Evolutionary conservation across 2,329 filamentous ascomycete genomes (phyloP), one percentile per base, ranked within the genome.

Genomic region (Calonectria pseudoreteaudii): DNA sequence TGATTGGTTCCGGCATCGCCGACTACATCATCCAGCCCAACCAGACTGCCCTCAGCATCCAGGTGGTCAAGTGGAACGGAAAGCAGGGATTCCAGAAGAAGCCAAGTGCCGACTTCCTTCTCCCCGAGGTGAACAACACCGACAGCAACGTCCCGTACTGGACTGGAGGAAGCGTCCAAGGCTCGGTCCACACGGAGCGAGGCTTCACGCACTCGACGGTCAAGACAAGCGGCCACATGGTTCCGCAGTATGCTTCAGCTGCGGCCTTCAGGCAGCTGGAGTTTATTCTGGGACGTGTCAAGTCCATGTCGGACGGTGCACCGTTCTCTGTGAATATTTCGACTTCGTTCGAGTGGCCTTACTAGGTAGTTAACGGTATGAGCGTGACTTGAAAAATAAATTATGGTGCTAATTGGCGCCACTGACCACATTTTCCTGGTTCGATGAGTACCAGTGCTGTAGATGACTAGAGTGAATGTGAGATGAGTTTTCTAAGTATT

Each of bases 41-140:
- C 81, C 94, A 94, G 20, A 93, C 93, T 0, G 86, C 96, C 1
- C 86, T 95, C 9, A 89, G 90, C 1, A 92, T 96, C 72, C 94
- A 96, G 81, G 95, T 95, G 85, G 94, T 96, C 92, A 95, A 93
- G 0, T 96, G 92, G 91, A 91, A 91, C 71, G 94, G 94, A 6
- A 82, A 87, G 53, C 90, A 93, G 66, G 94, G 94, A 0, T 96
- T 96, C 86, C 90, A 92, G 76, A 81, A 83, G 1, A 83, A 85
- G 0, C 94, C 94, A 0, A 82, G 81, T 1, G 88, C 91, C 11
- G 67, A 73, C 13, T 66, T 91, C 92, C 2, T 92, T 94, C 80
- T 94, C 26, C 50, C 70, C 9, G 30, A 41, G 3, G 4, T 52
- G 7, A 92, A 91, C 80, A 91, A 93, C 77, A 86, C 36, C 7